Evolutionary conservation across 2,329 filamentous ascomycete species (phyloP), one percentile per base, ranked within the genome.

Genomic region (Sclerotinia glacialis): DNA sequence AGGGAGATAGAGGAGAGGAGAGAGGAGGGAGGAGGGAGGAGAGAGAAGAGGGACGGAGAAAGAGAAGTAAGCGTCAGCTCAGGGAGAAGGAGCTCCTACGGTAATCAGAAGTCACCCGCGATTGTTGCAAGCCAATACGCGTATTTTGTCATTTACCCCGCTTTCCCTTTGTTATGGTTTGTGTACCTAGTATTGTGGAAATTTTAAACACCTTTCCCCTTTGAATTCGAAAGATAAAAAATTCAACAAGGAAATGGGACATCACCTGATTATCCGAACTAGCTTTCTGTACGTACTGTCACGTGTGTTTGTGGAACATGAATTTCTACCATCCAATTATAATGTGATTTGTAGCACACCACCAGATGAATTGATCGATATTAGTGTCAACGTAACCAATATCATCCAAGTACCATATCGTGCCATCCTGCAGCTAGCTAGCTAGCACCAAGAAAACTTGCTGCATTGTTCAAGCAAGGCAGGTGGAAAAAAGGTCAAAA

Each of bases 381-480:
- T 28, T 60, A 28, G 40, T 37, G 56, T 37, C 28, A 60, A 55
- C n/a, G n/a, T n/a, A n/a, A n/a, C n/a, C n/a, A n/a, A n/a, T n/a
- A n/a, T n/a, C n/a, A n/a, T n/a, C n/a, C n/a, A n/a, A n/a, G n/a
- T n/a, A n/a, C n/a, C n/a, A n/a, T n/a, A n/a, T n/a, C n/a, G n/a
- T n/a, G n/a, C n/a, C n/a, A n/a, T n/a, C n/a, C n/a, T n/a, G n/a
- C n/a, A n/a, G n/a, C n/a, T n/a, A n/a, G n/a, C n/a, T n/a, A n/a
- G n/a, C n/a, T n/a, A n/a, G n/a, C n/a, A n/a, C n/a, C n/a, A n/a
- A n/a, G n/a, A n/a, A n/a, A n/a, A n/a, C n/a, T 40, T 37, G 31
- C 31, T n/a, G 18, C 31, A n/a, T 23, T n/a, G 11, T 54, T 31
- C 31, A 23, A 14, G 40, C 18, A 34, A 14, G 53, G n/a, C 14